Base-by-base conservation (phyloP, 2,329 filamentous ascomycete species). In the Metarhizium sp. region DNA sequence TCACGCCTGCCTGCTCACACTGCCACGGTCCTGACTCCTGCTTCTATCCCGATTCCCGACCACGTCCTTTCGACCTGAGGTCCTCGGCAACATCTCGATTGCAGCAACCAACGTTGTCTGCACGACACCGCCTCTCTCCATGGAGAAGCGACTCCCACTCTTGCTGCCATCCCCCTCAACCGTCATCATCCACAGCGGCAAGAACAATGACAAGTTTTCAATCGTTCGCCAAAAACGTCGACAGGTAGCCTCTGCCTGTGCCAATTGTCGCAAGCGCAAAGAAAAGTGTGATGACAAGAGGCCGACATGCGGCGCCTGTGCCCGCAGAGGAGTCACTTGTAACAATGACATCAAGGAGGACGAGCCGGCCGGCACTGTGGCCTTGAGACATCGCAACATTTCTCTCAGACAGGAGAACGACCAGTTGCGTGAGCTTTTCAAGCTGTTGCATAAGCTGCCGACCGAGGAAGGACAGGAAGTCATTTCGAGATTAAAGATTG, bases 371-470 rank as follows among this genome's bases (percentile, higher is more conserved):
- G 25, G 32, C 25, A 7, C 47, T n/a, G 47, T 29, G 13, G 47
- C 55, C 7, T 40, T 56, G 18, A 54, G 49, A 32, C 36, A 45
- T 20, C 55, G 55, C 36, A 56, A 56, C 30, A 36, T 29, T 5
- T 42, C 56, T 14, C 58, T 61, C 5, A 45, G 55, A 46, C 50
- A n/a, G 16, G 57, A 61, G 46, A 60, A 60, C n/a, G 50, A 56
- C 13, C 60, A 56, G 18, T 54, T 58, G 53, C 57, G 56, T 6
- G 55, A 59, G 36, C 53, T 61, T 32, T 59, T 58, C 40, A 38
- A n/a, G 38, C 38, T 54, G 5, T 45, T 59, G 42, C 40, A 45
- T 3, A 54, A 18, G n/a, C 42, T 58, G 25, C 51, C 59, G 3
- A 42, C 56, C 8, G n/a, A 30, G 5, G 49, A 56, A 2, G 60